Evolutionary conservation across 2,329 filamentous ascomycete genomes (phyloP).

Genomic region (Coniochaeta sp.): DNA sequence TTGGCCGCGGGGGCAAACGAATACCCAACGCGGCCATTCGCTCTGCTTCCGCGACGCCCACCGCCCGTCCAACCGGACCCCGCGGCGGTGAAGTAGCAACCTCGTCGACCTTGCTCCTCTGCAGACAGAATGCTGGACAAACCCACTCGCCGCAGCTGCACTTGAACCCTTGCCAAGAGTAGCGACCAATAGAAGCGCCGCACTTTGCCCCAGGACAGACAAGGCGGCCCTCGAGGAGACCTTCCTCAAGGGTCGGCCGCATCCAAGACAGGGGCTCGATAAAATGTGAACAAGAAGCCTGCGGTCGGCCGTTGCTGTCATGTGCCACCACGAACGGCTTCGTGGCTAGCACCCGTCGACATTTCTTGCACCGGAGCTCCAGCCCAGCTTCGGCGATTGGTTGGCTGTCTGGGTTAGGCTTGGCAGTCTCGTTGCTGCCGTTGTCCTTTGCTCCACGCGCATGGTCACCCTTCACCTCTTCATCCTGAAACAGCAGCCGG

Average conservation of each 20-base stretch:
- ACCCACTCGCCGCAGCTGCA: slow-evolving; percentile 91
- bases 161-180: slow-evolving; percentile 91
- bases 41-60: slow-evolving; percentile 9
- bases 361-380: slow-evolving; percentile 85
- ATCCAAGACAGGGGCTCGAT: slow-evolving; percentile 94
- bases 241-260: slow-evolving; percentile 72
- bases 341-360: slow-evolving; percentile 58
- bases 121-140: slow-evolving; percentile 80
- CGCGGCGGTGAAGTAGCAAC: slow-evolving; percentile 14
- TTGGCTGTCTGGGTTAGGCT: not conserved
- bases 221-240: slow-evolving; percentile 74
- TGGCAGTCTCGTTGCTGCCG: not conserved
- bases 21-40: slow-evolving; percentile 35
- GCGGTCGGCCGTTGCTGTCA: slow-evolving; percentile 15
- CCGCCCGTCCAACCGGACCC: slow-evolving; percentile 6
- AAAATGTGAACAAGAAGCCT: slow-evolving; percentile 65
- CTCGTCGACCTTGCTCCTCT: slow-evolving; percentile 77
- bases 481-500: slow-evolving; percentile 76
- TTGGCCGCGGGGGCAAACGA: slow-evolving; percentile 43
- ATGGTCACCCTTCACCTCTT: slow-evolving; percentile 32
- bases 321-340: slow-evolving; percentile 61
- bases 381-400: slow-evolving; percentile 19
- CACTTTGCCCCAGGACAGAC: slow-evolving; percentile 76
- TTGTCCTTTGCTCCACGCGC: slow-evolving; percentile 4
- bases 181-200: slow-evolving; percentile 75